Evolutionary conservation across 2,329 filamentous ascomycete genomes (phyloP).

Genomic region (Lithohypha guttulata): DNA sequence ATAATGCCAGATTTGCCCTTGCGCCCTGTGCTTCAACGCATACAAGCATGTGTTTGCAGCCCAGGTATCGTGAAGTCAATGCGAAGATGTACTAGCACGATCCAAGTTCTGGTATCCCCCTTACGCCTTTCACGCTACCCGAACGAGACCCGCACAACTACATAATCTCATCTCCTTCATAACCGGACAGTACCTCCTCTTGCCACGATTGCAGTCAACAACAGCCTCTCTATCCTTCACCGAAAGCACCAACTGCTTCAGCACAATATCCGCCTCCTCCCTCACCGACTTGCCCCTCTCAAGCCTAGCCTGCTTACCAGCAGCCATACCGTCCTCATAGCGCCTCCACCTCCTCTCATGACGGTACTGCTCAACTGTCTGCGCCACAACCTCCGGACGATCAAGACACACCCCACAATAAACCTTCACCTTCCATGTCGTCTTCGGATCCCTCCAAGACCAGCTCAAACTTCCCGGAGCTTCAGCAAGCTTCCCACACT

Average conservation of each 20-base stretch:
- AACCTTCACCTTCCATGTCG: background rate
- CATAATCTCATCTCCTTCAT: slow-evolving; percentile 5
- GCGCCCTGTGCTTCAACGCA: too few relatives aligned
- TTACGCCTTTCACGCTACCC: too few relatives aligned
- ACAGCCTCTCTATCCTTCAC: too few relatives aligned
- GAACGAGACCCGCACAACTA: background rate
- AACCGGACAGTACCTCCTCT: background rate
- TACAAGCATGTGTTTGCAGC: too few relatives aligned
- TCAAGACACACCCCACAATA: background rate
- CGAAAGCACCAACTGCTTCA: background rate
- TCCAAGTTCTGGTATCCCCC: too few relatives aligned
- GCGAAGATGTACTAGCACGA: too few relatives aligned
- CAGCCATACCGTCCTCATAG: slow-evolving; percentile 3
- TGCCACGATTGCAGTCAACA: too few relatives aligned
- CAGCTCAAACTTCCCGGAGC: background rate
- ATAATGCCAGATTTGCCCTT: too few relatives aligned
- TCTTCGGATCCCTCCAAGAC: slow-evolving; percentile 1
- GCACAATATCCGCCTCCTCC: slow-evolving; percentile 1
- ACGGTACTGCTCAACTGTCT: background rate
- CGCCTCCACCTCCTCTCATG: slow-evolving; percentile 5
- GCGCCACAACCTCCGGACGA: background rate
- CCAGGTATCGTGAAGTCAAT: too few relatives aligned
- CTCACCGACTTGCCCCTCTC: slow-evolving; percentile 5
- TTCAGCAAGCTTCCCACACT: background rate
- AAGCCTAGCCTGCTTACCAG: slow-evolving; percentile 1